A percentile compares a stretch with the other conserved stretches of the same genome.
Conservation (phyloP, 345 rosid genomes). For the rapeseed (Brassica napus) region Da-Ae NC_063435.1:12092501-12093000, state of each 20-base stretch:
- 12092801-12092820: conserved; percentile 96
- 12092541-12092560: conserved; percentile 61
- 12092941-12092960: conserved; percentile 73
- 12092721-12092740: conserved; percentile 66
- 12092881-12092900: conserved; percentile 53
- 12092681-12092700: conserved; percentile 43
- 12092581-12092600: conserved; percentile 75
- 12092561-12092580: conserved; percentile 56
- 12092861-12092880: conserved; percentile 43
- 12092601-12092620: conserved; percentile 61
- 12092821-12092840: conserved; percentile 77
- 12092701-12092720: conserved; percentile 57
- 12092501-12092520: conserved; percentile 63
- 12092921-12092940: conserved; percentile 64
- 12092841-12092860: conserved; percentile 61
- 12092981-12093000: conserved; percentile 70
- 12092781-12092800: conserved; percentile 74
- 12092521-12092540: conserved; percentile 67
- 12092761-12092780: conserved; percentile 61
- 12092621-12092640: conserved; percentile 65
- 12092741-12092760: conserved; percentile 77
- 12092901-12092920: conserved; percentile 60
- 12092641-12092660: conserved; percentile 66
- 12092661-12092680: conserved; percentile 74
- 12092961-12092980: conserved; percentile 87